Conservation (phyloP, 1,139 yeast genomes). For the Yamadazyma sp. region DNA sequence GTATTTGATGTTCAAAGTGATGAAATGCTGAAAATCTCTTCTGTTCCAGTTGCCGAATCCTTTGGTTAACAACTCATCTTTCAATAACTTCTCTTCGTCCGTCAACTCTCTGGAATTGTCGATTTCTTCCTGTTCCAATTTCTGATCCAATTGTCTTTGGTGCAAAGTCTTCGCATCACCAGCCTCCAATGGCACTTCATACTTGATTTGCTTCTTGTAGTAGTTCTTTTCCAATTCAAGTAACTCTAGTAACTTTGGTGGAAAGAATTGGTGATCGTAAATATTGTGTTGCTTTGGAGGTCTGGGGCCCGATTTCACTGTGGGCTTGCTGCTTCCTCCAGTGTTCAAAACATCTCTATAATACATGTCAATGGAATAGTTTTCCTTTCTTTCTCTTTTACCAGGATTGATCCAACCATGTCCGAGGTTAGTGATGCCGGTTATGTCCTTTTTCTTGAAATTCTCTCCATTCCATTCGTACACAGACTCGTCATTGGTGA, state of each 20-base stretch:
- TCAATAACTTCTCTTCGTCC: conserved; percentile 62
- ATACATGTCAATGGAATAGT: conserved; percentile 75
- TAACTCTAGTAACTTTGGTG: conserved; percentile 58
- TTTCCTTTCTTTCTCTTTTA: conserved; percentile 76
- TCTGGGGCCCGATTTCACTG: conserved; percentile 47
- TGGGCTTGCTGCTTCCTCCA: conserved; percentile 34
- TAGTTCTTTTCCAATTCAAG: conserved; percentile 66
- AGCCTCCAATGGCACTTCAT: conserved; percentile 47
- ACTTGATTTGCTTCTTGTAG: conserved; percentile 53
- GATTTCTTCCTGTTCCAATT: conserved; percentile 60
- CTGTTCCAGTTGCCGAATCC: conserved; percentile 73
- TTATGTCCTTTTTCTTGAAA: conserved; percentile 60
- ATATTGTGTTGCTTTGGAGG: conserved; percentile 70
- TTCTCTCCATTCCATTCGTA: conserved; percentile 88
- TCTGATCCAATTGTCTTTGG: conserved; percentile 53
- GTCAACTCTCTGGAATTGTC: conserved; percentile 65
- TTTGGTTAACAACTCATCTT: conserved; percentile 52
- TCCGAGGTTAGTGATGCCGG: conserved; percentile 40
- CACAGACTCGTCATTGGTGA: conserved; percentile 63
- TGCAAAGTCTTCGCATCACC: conserved; percentile 42
- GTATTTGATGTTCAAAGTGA: conserved; percentile 59
- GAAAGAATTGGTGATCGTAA: conserved; percentile 74
- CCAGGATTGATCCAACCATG: conserved; percentile 73
- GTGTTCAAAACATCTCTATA: conserved; percentile 75
- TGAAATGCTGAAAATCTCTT: conserved; percentile 68